phyloP scores from a whole-genome alignment of 1,284 basidiomycete genomes.

The Ganoderma sp. region DNA sequence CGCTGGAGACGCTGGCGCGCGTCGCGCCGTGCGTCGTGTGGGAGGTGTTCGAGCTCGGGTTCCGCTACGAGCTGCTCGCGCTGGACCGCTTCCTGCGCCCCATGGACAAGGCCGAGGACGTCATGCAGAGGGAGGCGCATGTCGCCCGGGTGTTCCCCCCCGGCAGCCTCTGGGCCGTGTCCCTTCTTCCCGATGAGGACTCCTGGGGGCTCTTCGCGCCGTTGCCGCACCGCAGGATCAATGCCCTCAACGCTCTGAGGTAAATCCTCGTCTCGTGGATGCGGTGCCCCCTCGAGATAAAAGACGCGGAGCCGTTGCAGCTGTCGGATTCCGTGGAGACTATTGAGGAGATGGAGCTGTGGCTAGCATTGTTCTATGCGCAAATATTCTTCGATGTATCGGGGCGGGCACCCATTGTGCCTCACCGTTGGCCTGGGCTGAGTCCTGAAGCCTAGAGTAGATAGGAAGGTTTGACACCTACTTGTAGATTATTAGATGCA shows the following conservation, averaged over 20 bases:
- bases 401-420: background rate
- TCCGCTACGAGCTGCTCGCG: constrained; percentile 23
- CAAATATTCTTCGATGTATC: background rate
- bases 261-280: background rate
- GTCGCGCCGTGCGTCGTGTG: constrained; percentile 14
- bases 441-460: background rate
- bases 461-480: background rate
- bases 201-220: background rate
- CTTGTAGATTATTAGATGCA: background rate
- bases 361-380: background rate
- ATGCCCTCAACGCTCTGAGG: background rate
- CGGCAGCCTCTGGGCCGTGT: background rate
- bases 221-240: background rate
- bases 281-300: background rate
- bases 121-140: background rate
- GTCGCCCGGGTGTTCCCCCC: background rate
- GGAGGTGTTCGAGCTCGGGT: constrained; percentile 24
- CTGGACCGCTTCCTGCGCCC: constrained; percentile 11
- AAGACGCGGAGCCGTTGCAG: background rate
- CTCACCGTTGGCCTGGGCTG: background rate
- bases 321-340: background rate
- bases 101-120: background rate
- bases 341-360: background rate
- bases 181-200: background rate
- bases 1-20: background rate